Evolutionary conservation across 306 rosid genomes (phyloP).

Genomic region (Vachellia collinsii): DNA sequence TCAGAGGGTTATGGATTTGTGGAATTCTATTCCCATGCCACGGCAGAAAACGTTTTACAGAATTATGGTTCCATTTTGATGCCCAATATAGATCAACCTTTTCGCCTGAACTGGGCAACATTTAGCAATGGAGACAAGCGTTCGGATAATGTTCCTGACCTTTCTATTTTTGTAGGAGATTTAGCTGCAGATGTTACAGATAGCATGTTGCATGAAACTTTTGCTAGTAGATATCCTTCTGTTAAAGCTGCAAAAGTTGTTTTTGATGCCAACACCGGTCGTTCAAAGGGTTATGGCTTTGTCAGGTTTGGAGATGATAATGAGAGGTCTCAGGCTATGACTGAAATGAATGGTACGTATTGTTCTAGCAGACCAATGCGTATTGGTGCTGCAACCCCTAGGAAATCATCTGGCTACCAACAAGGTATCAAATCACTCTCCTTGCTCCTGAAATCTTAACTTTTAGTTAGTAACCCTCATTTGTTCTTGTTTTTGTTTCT

Average conservation of each 20-base stretch:
- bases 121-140: conserved; percentile 91
- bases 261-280: conserved; percentile 93
- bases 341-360: conserved; percentile 86
- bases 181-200: conserved; percentile 98
- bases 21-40: conserved; percentile 75
- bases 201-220: conserved; percentile 79
- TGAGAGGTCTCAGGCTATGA: conserved; percentile 90
- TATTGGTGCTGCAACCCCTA: conserved; percentile 96
- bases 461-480: conserved; percentile 3
- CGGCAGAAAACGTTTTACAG: conserved; percentile 90
- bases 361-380: conserved; percentile 99
- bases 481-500: conserved; percentile 13
- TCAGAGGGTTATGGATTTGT: conserved; percentile 99
- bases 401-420: conserved; percentile 92
- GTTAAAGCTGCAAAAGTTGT: conserved; percentile 98
- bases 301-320: conserved; percentile 95
- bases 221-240: conserved; percentile 82
- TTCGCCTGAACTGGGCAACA: conserved; percentile 98
- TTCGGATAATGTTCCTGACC: conserved; percentile 91
- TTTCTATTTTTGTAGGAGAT: conserved; percentile 98
- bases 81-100: conserved; percentile 91
- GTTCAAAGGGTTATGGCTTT: conserved; percentile 98
- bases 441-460: conserved; percentile 26
- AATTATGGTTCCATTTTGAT: conserved; percentile 68
- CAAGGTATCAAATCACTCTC: conserved; percentile 56